Evolutionary conservation across 768 basidiomycete genomes (phyloP).

Genomic region (Calocera cornea): DNA sequence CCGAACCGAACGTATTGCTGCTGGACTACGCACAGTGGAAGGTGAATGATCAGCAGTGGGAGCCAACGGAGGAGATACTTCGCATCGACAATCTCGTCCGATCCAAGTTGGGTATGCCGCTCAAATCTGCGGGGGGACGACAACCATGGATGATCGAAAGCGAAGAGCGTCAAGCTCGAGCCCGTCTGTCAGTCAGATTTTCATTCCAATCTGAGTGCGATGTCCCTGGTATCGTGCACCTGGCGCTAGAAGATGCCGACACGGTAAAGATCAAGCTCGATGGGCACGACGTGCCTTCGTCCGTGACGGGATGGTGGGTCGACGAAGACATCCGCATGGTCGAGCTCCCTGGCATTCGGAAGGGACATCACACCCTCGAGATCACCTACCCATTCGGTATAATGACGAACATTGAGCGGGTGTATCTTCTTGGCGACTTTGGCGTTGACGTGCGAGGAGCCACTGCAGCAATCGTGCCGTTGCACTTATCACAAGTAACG

Average conservation of each 20-base stretch:
- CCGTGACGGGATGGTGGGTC: constrained; percentile 16
- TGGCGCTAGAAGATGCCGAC: constrained; percentile 15
- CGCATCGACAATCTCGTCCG: constrained; percentile 16
- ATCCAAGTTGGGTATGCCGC: constrained; percentile 11
- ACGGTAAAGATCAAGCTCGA: constrained; percentile 12
- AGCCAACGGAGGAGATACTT: constrained; percentile 15
- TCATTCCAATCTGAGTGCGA: constrained; percentile 8
- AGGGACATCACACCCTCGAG: constrained; percentile 13
- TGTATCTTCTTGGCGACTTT: constrained; percentile 18
- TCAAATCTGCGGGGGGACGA: constrained; percentile 15
- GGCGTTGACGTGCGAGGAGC: constrained; percentile 14
- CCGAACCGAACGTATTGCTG: constrained; percentile 17
- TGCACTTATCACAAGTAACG: constrained; percentile 9
- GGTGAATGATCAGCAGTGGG: constrained; percentile 16
- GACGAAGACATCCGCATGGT: constrained; percentile 17
- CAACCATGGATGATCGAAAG: constrained; percentile 16
- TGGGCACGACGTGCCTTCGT: constrained; percentile 8
- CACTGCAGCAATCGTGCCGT: constrained; percentile 9
- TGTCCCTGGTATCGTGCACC: neutral
- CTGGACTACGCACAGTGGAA: constrained; percentile 15
- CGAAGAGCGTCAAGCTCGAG: constrained; percentile 9
- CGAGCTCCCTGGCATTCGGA: constrained; percentile 8
- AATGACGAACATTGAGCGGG: constrained; percentile 15
- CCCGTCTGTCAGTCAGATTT: constrained; percentile 13
- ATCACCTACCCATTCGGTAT: constrained; percentile 13